Percentiles rank a stretch among this genome's conserved stretches.
Evolutionary conservation across 2,329 filamentous ascomycete species (phyloP).

Genomic region (Daldinia sp.): DNA sequence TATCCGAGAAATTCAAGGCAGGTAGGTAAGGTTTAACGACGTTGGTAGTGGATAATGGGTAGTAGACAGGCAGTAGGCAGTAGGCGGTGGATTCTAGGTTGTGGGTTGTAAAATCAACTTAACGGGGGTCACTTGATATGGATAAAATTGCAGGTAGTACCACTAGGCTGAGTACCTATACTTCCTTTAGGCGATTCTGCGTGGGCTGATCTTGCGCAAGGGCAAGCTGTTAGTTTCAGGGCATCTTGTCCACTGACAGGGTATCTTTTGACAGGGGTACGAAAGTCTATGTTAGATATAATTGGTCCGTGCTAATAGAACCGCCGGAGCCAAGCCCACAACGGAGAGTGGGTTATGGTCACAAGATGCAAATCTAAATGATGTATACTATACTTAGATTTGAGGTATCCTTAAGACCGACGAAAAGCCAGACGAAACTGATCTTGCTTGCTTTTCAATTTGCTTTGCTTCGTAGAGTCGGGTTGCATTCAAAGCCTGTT

Average conservation of each 20-base stretch:
- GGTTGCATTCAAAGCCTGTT: conserved; percentile 33
- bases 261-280: conserved; percentile 24
- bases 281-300: background rate
- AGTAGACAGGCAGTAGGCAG: conserved; percentile 1
- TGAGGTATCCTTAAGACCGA: conserved; percentile 28
- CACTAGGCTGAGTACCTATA: conserved; percentile 32
- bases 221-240: conserved; percentile 39
- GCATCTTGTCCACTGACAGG: conserved; percentile 33
- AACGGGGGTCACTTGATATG: conserved; percentile 41
- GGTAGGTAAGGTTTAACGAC: conserved; percentile 11
- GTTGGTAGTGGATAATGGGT: background rate
- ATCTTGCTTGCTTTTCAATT: conserved; percentile 19
- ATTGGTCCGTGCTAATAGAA: conserved; percentile 34
- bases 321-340: conserved; percentile 40
- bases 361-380: conserved; percentile 42
- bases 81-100: conserved; percentile 11
- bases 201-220: conserved; percentile 42
- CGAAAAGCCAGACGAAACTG: conserved; percentile 8
- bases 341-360: conserved; percentile 38
- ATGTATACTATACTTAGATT: conserved; percentile 29
- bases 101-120: conserved; percentile 30
- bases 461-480: conserved; percentile 32
- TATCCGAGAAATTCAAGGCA: conserved; percentile 22
- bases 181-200: conserved; percentile 25
- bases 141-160: conserved; percentile 37